Conservation (phyloP, 1,284 basidiomycete genomes). For the Amylostereum chailletii region DNA sequence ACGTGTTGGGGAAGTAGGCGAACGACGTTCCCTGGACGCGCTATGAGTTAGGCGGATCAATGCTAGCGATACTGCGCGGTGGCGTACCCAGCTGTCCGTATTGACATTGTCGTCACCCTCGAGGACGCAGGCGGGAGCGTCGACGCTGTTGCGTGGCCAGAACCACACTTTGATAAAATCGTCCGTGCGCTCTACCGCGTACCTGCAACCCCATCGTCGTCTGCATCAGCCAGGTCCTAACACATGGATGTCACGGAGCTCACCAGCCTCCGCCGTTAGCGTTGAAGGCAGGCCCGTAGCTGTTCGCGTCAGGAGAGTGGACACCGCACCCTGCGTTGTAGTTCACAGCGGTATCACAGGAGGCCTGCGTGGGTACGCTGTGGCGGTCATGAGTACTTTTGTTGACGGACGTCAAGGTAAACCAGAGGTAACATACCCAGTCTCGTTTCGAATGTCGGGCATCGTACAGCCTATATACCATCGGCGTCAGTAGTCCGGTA, state of each 20-base stretch:
- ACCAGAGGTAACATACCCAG: slow-evolving; percentile 34
- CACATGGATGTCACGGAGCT: slow-evolving; percentile 18
- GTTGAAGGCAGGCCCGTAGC: slow-evolving; percentile 58
- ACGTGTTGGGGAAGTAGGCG: slow-evolving; percentile 39
- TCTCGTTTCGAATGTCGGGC: slow-evolving; percentile 37
- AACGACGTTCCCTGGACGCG: slow-evolving; percentile 33
- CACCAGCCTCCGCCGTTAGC: slow-evolving; percentile 53
- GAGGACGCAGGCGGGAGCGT: slow-evolving; percentile 36
- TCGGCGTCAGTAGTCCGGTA: background rate
- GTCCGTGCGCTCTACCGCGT: slow-evolving; percentile 41
- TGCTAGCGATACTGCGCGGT: background rate
- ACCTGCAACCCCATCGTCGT: slow-evolving; percentile 44
- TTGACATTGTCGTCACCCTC: slow-evolving; percentile 31
- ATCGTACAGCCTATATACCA: slow-evolving; percentile 47
- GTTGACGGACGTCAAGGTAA: too few species aligned
- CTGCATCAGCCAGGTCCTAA: too few species aligned
- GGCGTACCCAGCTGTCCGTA: slow-evolving; percentile 38
- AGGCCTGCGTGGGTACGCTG: slow-evolving; percentile 10
- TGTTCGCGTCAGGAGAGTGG: slow-evolving; percentile 29
- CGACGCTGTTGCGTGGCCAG: slow-evolving; percentile 15
- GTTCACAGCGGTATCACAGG: slow-evolving; percentile 28
- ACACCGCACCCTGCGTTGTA: slow-evolving; percentile 65
- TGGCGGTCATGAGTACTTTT: background rate
- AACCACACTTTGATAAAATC: slow-evolving; percentile 15
- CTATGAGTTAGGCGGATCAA: background rate